A percentile compares a stretch with the other conserved stretches of the same genome.
Conservation (phyloP, 1,139 yeast genomes). For the Sugiyamaella xylanicola region DNA sequence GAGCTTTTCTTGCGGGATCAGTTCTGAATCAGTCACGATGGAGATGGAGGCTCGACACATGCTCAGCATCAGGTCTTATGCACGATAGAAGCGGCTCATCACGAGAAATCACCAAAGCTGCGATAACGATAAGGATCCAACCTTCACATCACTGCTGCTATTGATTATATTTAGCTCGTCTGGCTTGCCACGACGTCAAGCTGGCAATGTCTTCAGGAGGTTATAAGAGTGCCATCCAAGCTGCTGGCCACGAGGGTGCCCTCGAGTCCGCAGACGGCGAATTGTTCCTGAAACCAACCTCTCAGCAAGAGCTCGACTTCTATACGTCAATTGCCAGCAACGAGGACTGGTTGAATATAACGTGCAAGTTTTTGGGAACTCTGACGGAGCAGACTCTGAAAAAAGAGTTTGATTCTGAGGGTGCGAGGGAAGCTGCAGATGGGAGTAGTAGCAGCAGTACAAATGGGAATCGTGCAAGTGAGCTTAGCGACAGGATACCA, state of each 20-base stretch:
- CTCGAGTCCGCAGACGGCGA: slow-evolving; percentile 61
- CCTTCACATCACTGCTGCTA: not conserved
- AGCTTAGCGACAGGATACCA: not conserved
- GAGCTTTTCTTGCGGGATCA: not conserved
- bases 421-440: not conserved
- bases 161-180: not conserved
- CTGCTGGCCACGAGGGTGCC: slow-evolving; percentile 92
- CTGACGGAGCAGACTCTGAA: slow-evolving; percentile 37
- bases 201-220: not conserved
- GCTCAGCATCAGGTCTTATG: not conserved
- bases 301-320: slow-evolving; percentile 67
- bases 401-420: not conserved
- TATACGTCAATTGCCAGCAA: slow-evolving; percentile 47
- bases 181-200: not conserved
- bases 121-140: not conserved
- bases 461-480: not conserved
- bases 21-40: not conserved
- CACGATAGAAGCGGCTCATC: slow-evolving; percentile 8
- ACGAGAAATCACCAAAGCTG: not conserved
- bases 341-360: slow-evolving; percentile 33
- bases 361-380: slow-evolving; percentile 49
- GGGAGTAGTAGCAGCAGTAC: not conserved
- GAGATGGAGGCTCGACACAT: too few species aligned
- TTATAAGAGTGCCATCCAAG: slow-evolving; percentile 46
- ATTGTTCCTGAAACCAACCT: slow-evolving; percentile 71